These are phyloP conservation scores for Paracamarosporium sp. DNA, from an alignment of 2,329 filamentous ascomycete genomes.

Conservation along the genomic window DNA sequence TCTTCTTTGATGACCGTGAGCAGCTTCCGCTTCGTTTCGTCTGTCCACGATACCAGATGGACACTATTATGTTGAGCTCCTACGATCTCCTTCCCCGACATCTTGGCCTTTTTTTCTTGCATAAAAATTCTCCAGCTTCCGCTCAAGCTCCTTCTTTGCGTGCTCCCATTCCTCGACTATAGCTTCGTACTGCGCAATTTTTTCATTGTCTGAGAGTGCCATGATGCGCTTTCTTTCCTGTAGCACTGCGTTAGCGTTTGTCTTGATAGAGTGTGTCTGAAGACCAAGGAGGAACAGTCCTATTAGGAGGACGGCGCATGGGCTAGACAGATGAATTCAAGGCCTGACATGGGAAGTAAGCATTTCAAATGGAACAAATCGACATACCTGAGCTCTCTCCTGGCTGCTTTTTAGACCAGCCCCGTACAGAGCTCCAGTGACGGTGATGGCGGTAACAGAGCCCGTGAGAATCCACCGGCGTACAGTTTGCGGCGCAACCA, in stretches of 20 bases:
- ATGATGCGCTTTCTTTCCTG: constrained; percentile 56
- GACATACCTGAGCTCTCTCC: constrained; percentile 59
- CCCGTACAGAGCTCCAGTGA: constrained; percentile 65
- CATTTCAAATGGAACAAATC: background rate
- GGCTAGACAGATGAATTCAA: background rate
- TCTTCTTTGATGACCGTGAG: too few species aligned
- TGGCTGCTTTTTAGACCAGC: constrained; percentile 63
- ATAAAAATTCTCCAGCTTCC: constrained; percentile 55
- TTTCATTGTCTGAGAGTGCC: constrained; percentile 60
- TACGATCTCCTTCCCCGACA: constrained; percentile 1
- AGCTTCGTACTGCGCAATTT: constrained; percentile 60
- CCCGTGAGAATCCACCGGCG: constrained; percentile 62
- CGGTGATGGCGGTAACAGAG: constrained; percentile 63
- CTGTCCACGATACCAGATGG: background rate
- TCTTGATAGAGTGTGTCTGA: background rate
- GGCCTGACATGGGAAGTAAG: background rate
- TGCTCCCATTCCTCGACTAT: constrained; percentile 57
- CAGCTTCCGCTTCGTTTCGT: too few species aligned
- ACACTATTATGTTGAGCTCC: background rate
- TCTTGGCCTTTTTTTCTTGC: constrained; percentile 16
- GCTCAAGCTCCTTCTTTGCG: constrained; percentile 62
- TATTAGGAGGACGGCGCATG: too few species aligned
- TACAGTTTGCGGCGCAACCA: constrained; percentile 40
- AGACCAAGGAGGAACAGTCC: background rate
- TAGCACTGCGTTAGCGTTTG: constrained; percentile 2